These are phyloP conservation scores for Gossypium aridum DNA, from an alignment of 441 rosid genomes.

Conservation along the genomic window DNA sequence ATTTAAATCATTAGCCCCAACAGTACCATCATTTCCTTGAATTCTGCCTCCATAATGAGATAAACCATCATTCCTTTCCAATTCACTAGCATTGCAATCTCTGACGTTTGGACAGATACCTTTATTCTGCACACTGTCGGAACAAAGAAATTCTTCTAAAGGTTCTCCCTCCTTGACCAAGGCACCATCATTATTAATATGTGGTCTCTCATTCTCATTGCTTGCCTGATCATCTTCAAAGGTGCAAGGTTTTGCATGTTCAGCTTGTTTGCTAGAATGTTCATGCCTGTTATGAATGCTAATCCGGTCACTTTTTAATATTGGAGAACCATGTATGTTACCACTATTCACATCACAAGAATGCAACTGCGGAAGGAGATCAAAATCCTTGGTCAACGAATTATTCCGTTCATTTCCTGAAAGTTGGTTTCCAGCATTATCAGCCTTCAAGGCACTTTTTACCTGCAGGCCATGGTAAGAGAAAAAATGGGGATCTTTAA, in stretches of 20 bases:
- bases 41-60: not conserved
- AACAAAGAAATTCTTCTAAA: constrained; percentile 17
- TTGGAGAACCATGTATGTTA: constrained; percentile 7
- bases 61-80: constrained; percentile 15
- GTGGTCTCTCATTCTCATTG: constrained; percentile 7
- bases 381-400: constrained; percentile 7
- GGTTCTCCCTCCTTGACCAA: constrained; percentile 11
- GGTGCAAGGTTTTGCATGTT: constrained; percentile 14
- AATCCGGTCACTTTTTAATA: constrained; percentile 12
- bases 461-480: constrained; percentile 13
- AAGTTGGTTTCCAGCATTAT: constrained; percentile 8
- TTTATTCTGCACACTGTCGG: not conserved
- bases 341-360: constrained; percentile 13
- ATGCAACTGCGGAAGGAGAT: constrained; percentile 17
- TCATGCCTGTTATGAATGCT: constrained; percentile 15
- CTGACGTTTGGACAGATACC: constrained; percentile 9
- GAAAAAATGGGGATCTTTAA: not conserved
- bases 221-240: constrained; percentile 10
- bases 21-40: constrained; percentile 12
- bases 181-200: constrained; percentile 1
- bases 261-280: constrained; percentile 18
- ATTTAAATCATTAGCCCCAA: constrained; percentile 8
- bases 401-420: constrained; percentile 9
- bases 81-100: constrained; percentile 8
- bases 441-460: constrained; percentile 18